Conservation (phyloP, 768 basidiomycete genomes). For the Rhizopogon salebrosus region DNA sequence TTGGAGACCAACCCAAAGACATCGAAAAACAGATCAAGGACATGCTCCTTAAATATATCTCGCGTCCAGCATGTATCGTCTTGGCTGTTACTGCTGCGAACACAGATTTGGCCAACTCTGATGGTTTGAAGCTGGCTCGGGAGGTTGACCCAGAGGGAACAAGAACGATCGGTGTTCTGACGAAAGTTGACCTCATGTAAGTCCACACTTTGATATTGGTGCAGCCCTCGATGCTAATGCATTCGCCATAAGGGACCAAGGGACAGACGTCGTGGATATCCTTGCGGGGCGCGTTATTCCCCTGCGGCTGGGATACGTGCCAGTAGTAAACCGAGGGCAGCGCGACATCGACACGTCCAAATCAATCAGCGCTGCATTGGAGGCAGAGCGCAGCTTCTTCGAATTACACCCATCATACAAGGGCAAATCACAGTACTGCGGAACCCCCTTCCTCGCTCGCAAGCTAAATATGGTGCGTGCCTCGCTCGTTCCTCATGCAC, state of each 20-base stretch:
- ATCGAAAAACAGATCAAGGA: constrained; percentile 97
- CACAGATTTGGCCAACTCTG: constrained; percentile 96
- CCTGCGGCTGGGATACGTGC: constrained; percentile 93
- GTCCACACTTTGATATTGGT: constrained; percentile 24
- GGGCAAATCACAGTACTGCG: constrained; percentile 92
- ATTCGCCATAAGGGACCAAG: constrained; percentile 67
- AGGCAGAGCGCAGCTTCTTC: constrained; percentile 89
- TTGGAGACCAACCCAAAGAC: constrained; percentile 94
- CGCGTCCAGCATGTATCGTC: constrained; percentile 92
- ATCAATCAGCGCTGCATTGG: constrained; percentile 79
- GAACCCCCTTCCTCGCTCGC: constrained; percentile 92
- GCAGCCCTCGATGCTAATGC: constrained; percentile 6
- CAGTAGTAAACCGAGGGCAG: constrained; percentile 97
- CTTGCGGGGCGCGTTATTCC: constrained; percentile 96
- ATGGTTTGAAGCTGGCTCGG: constrained; percentile 92
- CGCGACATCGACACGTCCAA: constrained; percentile 92
- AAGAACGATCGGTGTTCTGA: constrained; percentile 96
- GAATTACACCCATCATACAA: constrained; percentile 93
- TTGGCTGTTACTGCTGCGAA: constrained; percentile 96
- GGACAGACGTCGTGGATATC: constrained; percentile 98
- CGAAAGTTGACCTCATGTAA: constrained; percentile 97
- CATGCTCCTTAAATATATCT: constrained; percentile 94
- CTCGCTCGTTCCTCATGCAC: not conserved
- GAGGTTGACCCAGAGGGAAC: constrained; percentile 97
- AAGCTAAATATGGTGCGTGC: constrained; percentile 85